Evolutionary conservation across 352 stramenopile genomes (phyloP).

Genomic region (Phytopythium ostracodes): DNA sequence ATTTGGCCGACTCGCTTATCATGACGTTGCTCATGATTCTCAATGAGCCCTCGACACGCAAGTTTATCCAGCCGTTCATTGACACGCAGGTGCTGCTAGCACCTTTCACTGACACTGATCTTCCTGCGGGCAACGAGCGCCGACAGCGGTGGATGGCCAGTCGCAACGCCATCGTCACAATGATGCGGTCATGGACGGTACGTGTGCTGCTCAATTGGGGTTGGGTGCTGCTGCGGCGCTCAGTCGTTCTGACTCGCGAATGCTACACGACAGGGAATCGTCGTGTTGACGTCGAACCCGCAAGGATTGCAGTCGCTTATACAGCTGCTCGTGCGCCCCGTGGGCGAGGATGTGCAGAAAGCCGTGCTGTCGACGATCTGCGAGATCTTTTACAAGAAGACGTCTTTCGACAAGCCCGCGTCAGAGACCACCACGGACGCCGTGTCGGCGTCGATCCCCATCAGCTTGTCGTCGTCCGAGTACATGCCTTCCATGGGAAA

Average conservation of each 20-base stretch:
- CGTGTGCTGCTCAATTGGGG: neutral
- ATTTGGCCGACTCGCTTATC: conserved; percentile 79
- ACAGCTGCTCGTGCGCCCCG: conserved; percentile 81
- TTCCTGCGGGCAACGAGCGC: conserved; percentile 76
- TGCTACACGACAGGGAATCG: conserved; percentile 44
- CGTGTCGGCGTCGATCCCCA: conserved; percentile 39
- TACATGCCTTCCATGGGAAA: conserved; percentile 52
- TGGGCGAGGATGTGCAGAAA: conserved; percentile 88
- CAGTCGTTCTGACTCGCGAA: neutral
- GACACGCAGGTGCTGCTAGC: conserved; percentile 84
- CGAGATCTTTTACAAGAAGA: conserved; percentile 88
- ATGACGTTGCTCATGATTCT: conserved; percentile 85
- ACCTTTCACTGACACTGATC: conserved; percentile 87
- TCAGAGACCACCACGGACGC: conserved; percentile 28
- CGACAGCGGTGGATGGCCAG: conserved; percentile 88
- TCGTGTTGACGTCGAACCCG: conserved; percentile 84
- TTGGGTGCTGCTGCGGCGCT: neutral
- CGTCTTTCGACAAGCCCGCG: conserved; percentile 67
- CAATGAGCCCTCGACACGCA: conserved; percentile 79
- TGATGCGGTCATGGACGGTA: conserved; percentile 90
- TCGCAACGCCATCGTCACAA: conserved; percentile 85
- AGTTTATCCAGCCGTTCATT: conserved; percentile 86
- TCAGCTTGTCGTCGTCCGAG: conserved; percentile 67
- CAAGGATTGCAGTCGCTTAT: conserved; percentile 84
- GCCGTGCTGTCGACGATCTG: conserved; percentile 85